phyloP scores from a whole-genome alignment of 2,329 filamentous ascomycete genomes.

The Phaeophleospora eucalypticola region DNA sequence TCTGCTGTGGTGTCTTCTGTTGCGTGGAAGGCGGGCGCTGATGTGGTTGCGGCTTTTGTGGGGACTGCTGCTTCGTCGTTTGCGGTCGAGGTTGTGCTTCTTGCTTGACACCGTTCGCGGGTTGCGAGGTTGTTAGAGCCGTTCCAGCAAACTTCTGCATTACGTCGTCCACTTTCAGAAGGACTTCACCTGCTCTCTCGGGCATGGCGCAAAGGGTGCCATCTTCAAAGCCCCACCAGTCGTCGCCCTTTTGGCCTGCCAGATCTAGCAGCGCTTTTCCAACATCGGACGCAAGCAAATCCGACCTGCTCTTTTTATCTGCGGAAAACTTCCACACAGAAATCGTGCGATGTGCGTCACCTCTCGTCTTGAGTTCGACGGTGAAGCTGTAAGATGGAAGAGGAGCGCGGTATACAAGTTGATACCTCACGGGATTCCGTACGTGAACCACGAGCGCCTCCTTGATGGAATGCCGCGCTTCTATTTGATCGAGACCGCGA shows the following conservation, averaged over 20 bases:
- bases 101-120: background rate
- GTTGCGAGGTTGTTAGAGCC: background rate
- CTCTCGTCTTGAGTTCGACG: slow-evolving; percentile 28
- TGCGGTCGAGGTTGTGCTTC: background rate
- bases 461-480: background rate
- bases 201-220: slow-evolving; percentile 23
- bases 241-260: slow-evolving; percentile 22
- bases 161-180: slow-evolving; percentile 28
- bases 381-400: slow-evolving; percentile 35
- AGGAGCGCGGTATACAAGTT: slow-evolving; percentile 39
- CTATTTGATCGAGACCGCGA: background rate
- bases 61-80: background rate
- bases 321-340: background rate
- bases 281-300: background rate
- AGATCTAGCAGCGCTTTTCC: slow-evolving; percentile 6
- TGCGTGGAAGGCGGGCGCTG: slow-evolving; percentile 2
- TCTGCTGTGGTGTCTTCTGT: slow-evolving; percentile 5
- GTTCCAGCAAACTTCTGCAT: slow-evolving; percentile 21
- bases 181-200: background rate
- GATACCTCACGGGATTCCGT: slow-evolving; percentile 35
- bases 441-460: slow-evolving; percentile 27
- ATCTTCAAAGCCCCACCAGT: slow-evolving; percentile 38
- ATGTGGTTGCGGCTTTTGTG: background rate
- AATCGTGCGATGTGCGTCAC: slow-evolving; percentile 17
- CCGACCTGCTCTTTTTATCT: background rate